Percentiles rank a stretch among this genome's conserved stretches.
Conservation (phyloP, 2,329 filamentous ascomycete species). For the Diaporthe sp. region DNA sequence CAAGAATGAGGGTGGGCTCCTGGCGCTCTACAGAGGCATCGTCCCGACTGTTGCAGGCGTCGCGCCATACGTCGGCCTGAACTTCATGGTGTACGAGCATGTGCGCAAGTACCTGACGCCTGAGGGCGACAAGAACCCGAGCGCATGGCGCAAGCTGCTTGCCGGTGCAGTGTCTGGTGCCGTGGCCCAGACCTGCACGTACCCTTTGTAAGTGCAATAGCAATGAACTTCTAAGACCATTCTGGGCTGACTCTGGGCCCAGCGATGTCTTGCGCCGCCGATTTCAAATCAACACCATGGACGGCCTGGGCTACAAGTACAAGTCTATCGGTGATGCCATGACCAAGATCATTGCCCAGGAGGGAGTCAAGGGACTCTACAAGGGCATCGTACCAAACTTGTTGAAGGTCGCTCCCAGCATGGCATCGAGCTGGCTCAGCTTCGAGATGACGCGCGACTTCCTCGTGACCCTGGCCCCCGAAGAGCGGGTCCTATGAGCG, state of each 20-base stretch:
- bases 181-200: conserved; percentile 97
- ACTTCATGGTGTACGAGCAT: conserved; percentile 98
- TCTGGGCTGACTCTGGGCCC: conserved; percentile 44
- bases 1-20: conserved; percentile 86
- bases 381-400: conserved; percentile 97
- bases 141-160: conserved; percentile 82
- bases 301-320: conserved; percentile 97
- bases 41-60: conserved; percentile 95
- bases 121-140: conserved; percentile 88
- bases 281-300: conserved; percentile 99
- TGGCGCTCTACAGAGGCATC: conserved; percentile 93
- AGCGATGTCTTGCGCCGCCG: conserved; percentile 92
- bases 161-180: conserved; percentile 96
- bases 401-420: conserved; percentile 96
- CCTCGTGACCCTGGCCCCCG: conserved; percentile 73
- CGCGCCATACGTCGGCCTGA: conserved; percentile 95
- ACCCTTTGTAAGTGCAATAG: conserved; percentile 84
- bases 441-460: conserved; percentile 95
- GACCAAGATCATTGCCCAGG: conserved; percentile 83
- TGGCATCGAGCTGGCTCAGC: conserved; percentile 98
- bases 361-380: conserved; percentile 89
- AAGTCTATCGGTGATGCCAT: conserved; percentile 88
- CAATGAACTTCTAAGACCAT: conserved; percentile 24
- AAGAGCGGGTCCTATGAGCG: conserved; percentile 48
- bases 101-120: conserved; percentile 87